Conservation (phyloP, 2,329 filamentous ascomycete species). For the Colletotrichum camelliae region DNA sequence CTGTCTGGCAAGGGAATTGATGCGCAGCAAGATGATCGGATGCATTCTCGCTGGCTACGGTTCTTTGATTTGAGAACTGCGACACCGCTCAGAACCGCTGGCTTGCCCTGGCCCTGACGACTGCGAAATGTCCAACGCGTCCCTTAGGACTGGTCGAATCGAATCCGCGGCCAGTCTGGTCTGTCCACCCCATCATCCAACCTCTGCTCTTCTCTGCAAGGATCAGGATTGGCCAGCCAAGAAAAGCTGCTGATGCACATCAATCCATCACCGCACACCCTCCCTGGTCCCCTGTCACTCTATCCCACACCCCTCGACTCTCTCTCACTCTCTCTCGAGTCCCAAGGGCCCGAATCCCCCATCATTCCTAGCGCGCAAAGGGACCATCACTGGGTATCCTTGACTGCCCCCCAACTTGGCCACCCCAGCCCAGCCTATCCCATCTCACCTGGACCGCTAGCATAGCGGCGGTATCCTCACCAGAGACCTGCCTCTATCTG, state of each 20-base stretch:
- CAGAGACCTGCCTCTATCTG: conserved; percentile 15
- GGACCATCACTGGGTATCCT: conserved; percentile 15
- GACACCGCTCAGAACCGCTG: background rate
- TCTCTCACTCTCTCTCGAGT: background rate
- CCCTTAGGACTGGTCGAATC: background rate
- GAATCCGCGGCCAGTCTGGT: background rate
- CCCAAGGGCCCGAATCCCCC: conserved; percentile 12
- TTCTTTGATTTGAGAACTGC: background rate
- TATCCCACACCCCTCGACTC: conserved; percentile 2
- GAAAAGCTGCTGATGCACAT: conserved; percentile 19
- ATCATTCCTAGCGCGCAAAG: conserved; percentile 10
- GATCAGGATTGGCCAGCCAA: conserved; percentile 17
- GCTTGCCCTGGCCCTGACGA: background rate
- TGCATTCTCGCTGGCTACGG: background rate
- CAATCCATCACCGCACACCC: background rate
- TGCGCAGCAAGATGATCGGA: background rate
- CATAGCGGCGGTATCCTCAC: conserved; percentile 15
- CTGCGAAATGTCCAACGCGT: background rate
- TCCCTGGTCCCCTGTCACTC: background rate
- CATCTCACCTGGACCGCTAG: conserved; percentile 1
- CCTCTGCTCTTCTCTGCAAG: background rate
- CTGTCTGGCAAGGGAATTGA: background rate
- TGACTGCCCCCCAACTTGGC: conserved; percentile 17
- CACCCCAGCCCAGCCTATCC: conserved; percentile 11
- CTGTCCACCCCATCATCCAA: background rate